Percentiles rank a stretch among this genome's conserved stretches.
Conservation (phyloP, 2,329 filamentous ascomycete genomes). For the Colletotrichum destructivum region DNA sequence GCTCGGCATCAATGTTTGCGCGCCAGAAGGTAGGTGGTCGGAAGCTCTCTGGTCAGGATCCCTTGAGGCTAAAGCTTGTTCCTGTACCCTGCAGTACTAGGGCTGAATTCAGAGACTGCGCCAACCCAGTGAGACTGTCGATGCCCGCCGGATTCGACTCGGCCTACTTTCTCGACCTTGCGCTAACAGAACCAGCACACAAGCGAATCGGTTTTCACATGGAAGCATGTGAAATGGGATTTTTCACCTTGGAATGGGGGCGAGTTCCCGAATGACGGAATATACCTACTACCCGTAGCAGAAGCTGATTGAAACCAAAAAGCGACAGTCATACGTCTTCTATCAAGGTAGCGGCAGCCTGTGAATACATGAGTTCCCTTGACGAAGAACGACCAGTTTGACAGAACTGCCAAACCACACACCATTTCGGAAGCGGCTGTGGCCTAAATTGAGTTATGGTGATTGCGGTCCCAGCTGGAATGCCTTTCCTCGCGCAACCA, state of each 20-base stretch:
- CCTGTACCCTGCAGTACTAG: background rate
- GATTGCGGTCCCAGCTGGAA: background rate
- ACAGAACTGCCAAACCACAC: too few relatives aligned
- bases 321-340: background rate
- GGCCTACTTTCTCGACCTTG: background rate
- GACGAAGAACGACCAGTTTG: too few relatives aligned
- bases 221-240: background rate
- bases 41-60: background rate
- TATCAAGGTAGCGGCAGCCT: background rate
- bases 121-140: conserved; percentile 6
- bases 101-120: background rate
- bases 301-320: background rate
- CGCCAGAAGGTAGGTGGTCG: background rate
- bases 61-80: conserved; percentile 24
- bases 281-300: background rate
- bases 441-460: background rate
- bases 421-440: background rate
- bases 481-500: background rate
- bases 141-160: conserved; percentile 16
- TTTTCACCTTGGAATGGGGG: background rate
- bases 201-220: background rate
- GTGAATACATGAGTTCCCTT: background rate
- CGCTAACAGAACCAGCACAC: background rate
- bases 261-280: background rate
- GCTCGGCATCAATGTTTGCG: background rate